Conservation (phyloP, 2,329 filamentous ascomycete genomes). For the Aureobasidium sp. region DNA sequence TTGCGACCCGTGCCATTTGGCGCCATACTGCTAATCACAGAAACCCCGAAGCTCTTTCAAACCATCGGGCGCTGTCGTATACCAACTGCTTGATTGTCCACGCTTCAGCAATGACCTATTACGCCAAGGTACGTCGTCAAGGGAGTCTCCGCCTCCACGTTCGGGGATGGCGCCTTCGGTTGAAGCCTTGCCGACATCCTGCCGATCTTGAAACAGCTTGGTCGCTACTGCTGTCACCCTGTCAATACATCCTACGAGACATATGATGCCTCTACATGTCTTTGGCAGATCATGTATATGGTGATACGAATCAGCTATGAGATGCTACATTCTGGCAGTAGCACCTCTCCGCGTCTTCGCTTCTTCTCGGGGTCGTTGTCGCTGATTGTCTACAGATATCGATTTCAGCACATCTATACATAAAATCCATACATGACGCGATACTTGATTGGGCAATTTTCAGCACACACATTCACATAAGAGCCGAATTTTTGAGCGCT, state of each 20-base stretch:
- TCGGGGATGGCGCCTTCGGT: neutral
- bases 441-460: neutral
- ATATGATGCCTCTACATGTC: neutral
- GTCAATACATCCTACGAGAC: neutral
- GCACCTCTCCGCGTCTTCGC: neutral
- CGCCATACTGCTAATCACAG: constrained; percentile 16
- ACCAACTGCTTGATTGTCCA: neutral
- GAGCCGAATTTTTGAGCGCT: neutral
- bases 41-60: neutral
- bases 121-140: constrained; percentile 11
- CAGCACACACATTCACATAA: neutral
- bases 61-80: constrained; percentile 8
- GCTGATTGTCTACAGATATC: neutral
- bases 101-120: neutral
- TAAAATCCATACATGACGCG: neutral
- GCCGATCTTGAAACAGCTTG: neutral
- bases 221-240: neutral
- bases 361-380: neutral
- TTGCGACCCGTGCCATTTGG: constrained; percentile 20
- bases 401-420: neutral
- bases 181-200: neutral
- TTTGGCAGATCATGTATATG: neutral
- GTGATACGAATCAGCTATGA: too few species aligned
- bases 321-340: neutral
- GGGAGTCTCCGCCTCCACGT: constrained; percentile 3